These are phyloP conservation scores for Lasiodiplodia sp. DNA, from an alignment of 2,329 filamentous ascomycete genomes.

Conservation along the genomic window DNA sequence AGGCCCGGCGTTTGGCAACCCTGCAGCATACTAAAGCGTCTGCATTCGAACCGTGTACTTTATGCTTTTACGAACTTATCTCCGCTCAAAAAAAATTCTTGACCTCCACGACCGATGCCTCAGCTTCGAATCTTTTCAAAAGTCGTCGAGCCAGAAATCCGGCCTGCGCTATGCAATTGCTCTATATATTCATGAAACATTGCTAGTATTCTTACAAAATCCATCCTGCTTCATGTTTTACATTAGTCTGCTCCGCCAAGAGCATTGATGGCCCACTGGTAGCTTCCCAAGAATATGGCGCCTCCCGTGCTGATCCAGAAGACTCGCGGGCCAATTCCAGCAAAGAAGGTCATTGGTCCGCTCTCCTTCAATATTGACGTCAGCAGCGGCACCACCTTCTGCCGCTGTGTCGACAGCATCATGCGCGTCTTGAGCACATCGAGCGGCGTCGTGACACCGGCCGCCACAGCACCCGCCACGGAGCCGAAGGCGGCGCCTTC, in stretches of 20 bases:
- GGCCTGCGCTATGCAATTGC: not conserved
- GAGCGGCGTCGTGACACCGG: constrained; percentile 87
- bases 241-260: constrained; percentile 57
- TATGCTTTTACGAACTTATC: constrained; percentile 27
- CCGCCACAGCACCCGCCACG: constrained; percentile 82
- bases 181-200: not conserved
- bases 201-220: not conserved
- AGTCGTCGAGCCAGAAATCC: not conserved
- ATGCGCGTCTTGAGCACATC: constrained; percentile 97
- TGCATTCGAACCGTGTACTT: constrained; percentile 24
- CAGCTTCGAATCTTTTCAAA: not conserved
- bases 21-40: constrained; percentile 28
- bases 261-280: constrained; percentile 85
- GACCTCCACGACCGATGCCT: not conserved
- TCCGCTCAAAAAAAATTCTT: constrained; percentile 16
- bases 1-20: constrained; percentile 30
- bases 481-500: constrained; percentile 89
- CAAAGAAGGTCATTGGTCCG: constrained; percentile 74
- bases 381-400: constrained; percentile 67
- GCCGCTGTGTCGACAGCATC: constrained; percentile 81
- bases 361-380: constrained; percentile 69
- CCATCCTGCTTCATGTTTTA: constrained; percentile 9
- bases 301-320: constrained; percentile 96
- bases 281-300: constrained; percentile 91
- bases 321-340: constrained; percentile 80